Base-by-base conservation (phyloP, 495 filamentous ascomycete species). In the Podospora didyma region DNA sequence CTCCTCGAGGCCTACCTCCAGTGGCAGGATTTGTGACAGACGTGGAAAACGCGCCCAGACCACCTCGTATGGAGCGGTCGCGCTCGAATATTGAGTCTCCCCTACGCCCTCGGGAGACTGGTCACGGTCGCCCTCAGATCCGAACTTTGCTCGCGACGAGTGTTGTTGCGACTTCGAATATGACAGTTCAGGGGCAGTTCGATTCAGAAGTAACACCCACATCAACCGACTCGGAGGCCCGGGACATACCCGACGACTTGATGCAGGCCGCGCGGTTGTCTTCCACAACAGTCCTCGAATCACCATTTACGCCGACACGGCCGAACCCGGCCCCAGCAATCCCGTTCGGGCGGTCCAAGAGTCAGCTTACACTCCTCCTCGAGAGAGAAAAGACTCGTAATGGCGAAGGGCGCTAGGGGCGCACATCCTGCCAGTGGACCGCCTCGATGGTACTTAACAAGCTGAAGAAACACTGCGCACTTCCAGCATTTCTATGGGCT, bases 281-380 rank as follows among this genome's bases (percentile, higher is more conserved):
- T 5, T 54, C 64, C 34, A 56, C 65, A 37, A 65, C 64, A 2
- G 21, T 71, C 6, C 66, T 68, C 5, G 64, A 73, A 11, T 23
- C 60, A n/a, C 59, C 59, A n/a, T 71, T 75, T 49, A 69, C 59
- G 23, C 73, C 75, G 19, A 75, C 73, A 5, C 66, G 69, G 28
- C 73, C 67, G 3, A 74, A 62, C 35, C 49, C 66, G 10, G 53
- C 68, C 17, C 64, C 69, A n/a, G 49, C 61, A 0, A 65, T 73
- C 16, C 70, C 70, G 16, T 73, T 80, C 24, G 73, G 69, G 11
- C 67, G 76, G 53, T 75, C 78, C 11, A 79, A 72, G 65, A 81
- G 79, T 51, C 74, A 82, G 58, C 69, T 82, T 31, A 72, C 71
- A 19, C 55, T 82, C 2, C 61, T 82, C 6, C 64, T 82, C 51